Percentiles rank a stretch among this genome's conserved stretches.
These are phyloP conservation scores for Galeopsis tetrahit DNA, from an alignment of 257 asterid genomes.

Conservation along the genomic window DNA sequence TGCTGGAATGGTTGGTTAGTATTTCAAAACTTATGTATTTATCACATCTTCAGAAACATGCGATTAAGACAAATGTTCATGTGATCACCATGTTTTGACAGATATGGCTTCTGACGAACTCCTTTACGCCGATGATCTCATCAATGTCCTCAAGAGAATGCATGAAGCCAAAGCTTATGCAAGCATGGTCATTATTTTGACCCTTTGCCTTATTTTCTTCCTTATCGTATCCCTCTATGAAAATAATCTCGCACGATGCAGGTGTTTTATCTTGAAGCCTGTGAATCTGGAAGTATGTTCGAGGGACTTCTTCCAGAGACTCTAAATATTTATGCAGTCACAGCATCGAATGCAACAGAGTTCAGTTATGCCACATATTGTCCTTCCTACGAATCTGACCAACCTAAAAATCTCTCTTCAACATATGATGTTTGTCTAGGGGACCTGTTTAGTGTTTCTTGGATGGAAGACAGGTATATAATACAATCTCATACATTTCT, in stretches of 20 bases:
- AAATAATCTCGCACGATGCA: not conserved
- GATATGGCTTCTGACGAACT: constrained; percentile 57
- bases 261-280: constrained; percentile 76
- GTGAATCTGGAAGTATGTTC: constrained; percentile 72
- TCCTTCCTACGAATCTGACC: constrained; percentile 40
- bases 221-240: not conserved
- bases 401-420: constrained; percentile 45
- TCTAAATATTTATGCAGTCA: constrained; percentile 64
- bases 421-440: constrained; percentile 62
- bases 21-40: not conserved
- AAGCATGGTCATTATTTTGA: constrained; percentile 51
- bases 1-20: constrained; percentile 58
- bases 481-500: not conserved
- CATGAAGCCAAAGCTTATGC: constrained; percentile 55
- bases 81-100: too few species aligned
- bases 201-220: not conserved
- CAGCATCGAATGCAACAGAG: constrained; percentile 67
- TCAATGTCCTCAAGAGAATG: constrained; percentile 52
- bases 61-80: not conserved
- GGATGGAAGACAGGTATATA: constrained; percentile 76
- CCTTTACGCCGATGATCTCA: constrained; percentile 61
- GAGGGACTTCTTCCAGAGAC: constrained; percentile 66
- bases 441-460: constrained; percentile 62
- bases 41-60: not conserved
- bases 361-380: constrained; percentile 67